Base-by-base conservation (phyloP, 352 stramenopile genomes). In the Globisporangium cystogenes region DNA sequence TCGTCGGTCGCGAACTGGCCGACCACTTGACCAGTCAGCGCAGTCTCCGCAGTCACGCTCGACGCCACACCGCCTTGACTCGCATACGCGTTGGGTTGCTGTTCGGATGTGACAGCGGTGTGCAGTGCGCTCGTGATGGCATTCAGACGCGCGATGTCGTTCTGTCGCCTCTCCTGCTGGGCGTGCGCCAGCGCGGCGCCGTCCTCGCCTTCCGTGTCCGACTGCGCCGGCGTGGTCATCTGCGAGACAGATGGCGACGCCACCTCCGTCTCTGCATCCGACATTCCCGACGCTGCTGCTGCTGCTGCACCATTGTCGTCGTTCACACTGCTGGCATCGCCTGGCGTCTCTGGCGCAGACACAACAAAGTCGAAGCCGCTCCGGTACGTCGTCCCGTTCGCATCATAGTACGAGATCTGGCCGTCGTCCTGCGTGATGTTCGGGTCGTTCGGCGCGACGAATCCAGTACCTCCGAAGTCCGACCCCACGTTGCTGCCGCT, bases 361-460 rank as follows among this genome's bases (percentile, higher is more conserved):
- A 76, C 52, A 31, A 83, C 72, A 43, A 88, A 85, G 29, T 77
- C 66, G 48, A 76, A 72, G 14, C 60, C 65, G 46, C 70, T 80
- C 23, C 81, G 77, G 48, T 76, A 91, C 0, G 74, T 81, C 35
- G 76, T 86, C 18, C 61, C 76, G 18, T 87, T 86, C 3, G 77
- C 70, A 49, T 87, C 77, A 39, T 79, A 90, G 51, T 74, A 90
- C 49, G 69, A 73, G 18, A 88, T 67, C n/a, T 72, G 69, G 27
- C 68, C 45, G 53, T 78, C 67, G 43, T 67, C 48, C 11, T 65
- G 55, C 3, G 60, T 53, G 8, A 86, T 48, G 37, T 66, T 81
- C 1, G 72, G 62, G 12, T 87, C 72, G 45, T 90, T 90, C 0
- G 73, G 64, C 12, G 80, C 69, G 11, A 88, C 72, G 43, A 90